Evolutionary conservation across 2,329 filamentous ascomycete species (phyloP).

Genomic region (Xylariaceae sp.): DNA sequence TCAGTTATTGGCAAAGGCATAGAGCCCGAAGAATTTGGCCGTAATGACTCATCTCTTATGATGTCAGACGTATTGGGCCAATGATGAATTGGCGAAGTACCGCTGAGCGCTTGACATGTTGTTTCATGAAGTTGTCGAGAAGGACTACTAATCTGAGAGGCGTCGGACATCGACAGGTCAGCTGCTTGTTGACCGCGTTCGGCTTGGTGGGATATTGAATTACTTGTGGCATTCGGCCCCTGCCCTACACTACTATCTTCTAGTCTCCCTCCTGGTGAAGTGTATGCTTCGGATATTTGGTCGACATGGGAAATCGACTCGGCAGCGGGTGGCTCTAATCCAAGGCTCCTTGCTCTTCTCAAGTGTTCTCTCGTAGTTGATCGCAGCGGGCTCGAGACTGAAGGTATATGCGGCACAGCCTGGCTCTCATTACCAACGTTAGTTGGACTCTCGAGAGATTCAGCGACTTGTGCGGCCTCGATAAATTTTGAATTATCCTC

Average conservation of each 20-base stretch:
- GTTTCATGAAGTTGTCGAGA: slow-evolving; percentile 40
- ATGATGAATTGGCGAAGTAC: slow-evolving; percentile 5
- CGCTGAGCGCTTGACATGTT: slow-evolving; percentile 28
- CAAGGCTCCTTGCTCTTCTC: not conserved
- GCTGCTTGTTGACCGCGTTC: slow-evolving; percentile 29
- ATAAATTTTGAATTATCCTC: slow-evolving; percentile 4
- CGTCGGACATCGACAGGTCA: slow-evolving; percentile 32
- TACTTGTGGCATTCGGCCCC: slow-evolving; percentile 12
- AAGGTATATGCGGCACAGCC: not conserved
- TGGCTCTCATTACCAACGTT: not conserved
- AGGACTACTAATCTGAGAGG: slow-evolving; percentile 39
- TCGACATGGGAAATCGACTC: not conserved
- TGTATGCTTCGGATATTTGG: not conserved
- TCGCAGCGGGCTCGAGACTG: not conserved
- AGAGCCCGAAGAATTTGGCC: slow-evolving; percentile 20
- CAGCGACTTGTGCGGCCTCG: not conserved
- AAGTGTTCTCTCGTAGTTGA: not conserved
- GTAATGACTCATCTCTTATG: slow-evolving; percentile 24
- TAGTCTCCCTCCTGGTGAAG: not conserved
- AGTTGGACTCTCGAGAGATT: not conserved
- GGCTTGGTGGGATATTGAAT: slow-evolving; percentile 27
- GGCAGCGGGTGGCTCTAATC: not conserved
- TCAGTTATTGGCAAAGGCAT: slow-evolving; percentile 9
- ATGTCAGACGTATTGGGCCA: slow-evolving; percentile 8
- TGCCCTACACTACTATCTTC: slow-evolving; percentile 3